Percentiles rank a stretch among this genome's conserved stretches.
These are phyloP conservation scores for Fraxinus americana DNA, from an alignment of 257 asterid genomes.

Conservation along the genomic window DNA sequence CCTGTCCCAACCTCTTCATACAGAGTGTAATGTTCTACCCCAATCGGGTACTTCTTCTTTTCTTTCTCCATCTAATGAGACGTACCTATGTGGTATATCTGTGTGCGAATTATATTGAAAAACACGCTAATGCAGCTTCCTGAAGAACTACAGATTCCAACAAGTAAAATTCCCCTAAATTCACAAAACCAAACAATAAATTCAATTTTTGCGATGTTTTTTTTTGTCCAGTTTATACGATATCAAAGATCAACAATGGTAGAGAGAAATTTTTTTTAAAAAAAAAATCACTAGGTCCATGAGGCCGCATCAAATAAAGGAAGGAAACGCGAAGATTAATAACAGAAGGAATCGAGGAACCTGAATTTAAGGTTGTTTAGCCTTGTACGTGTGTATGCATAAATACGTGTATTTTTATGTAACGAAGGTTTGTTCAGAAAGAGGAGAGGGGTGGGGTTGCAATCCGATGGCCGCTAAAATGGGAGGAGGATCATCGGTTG, in stretches of 20 bases:
- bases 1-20: conserved; percentile 70
- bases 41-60: conserved; percentile 64
- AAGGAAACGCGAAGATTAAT: neutral
- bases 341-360: neutral
- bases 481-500: conserved; percentile 13
- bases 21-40: conserved; percentile 56
- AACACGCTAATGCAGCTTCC: conserved; percentile 27
- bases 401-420: neutral
- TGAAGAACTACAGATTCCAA: conserved; percentile 31
- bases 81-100: neutral
- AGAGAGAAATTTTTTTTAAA: too few relatives aligned
- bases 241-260: conserved; percentile 9
- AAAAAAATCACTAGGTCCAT: conserved; percentile 18
- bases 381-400: neutral
- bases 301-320: conserved; percentile 4
- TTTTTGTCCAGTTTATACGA: conserved; percentile 20
- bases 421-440: neutral
- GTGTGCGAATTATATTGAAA: conserved; percentile 5
- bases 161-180: conserved; percentile 20
- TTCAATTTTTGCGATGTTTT: neutral
- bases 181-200: neutral
- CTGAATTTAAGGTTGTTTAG: neutral
- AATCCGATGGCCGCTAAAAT: conserved; percentile 32
- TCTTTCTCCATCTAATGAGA: conserved; percentile 37
- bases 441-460: conserved; percentile 26